These are phyloP conservation scores for Aspergillus fructus DNA, from an alignment of 2,329 filamentous ascomycete species.

Conservation along the genomic window DNA sequence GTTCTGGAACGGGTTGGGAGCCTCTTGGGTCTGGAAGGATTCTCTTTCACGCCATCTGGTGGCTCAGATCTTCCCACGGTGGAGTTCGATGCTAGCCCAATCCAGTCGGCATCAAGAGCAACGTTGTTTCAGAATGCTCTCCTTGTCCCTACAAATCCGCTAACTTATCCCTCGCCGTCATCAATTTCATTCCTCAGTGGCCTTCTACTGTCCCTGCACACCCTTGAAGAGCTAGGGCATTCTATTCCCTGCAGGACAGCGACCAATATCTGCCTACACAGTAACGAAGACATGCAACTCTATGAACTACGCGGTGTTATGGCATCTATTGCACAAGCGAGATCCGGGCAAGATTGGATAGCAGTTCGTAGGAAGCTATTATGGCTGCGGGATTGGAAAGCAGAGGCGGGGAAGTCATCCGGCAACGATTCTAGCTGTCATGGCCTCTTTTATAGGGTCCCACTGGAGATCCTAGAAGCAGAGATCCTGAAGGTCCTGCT, in stretches of 20 bases:
- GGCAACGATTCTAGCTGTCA: slow-evolving; percentile 35
- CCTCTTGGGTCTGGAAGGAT: slow-evolving; percentile 51
- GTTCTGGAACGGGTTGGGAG: slow-evolving; percentile 52
- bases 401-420: slow-evolving; percentile 22
- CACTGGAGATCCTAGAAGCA: slow-evolving; percentile 51
- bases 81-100: slow-evolving; percentile 28
- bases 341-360: slow-evolving; percentile 50
- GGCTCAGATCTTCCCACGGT: slow-evolving; percentile 29
- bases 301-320: slow-evolving; percentile 55
- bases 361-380: slow-evolving; percentile 51
- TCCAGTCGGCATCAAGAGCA: slow-evolving; percentile 39
- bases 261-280: slow-evolving; percentile 54
- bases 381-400: slow-evolving; percentile 63
- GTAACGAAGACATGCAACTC: slow-evolving; percentile 53
- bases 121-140: slow-evolving; percentile 45
- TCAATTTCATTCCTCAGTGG: slow-evolving; percentile 43
- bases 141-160: slow-evolving; percentile 36
- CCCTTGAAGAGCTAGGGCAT: slow-evolving; percentile 41
- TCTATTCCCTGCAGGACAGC: slow-evolving; percentile 35
- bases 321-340: slow-evolving; percentile 45
- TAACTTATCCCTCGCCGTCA: slow-evolving; percentile 41
- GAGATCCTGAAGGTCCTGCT: slow-evolving; percentile 59
- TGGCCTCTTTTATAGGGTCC: slow-evolving; percentile 51
- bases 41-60: slow-evolving; percentile 30
- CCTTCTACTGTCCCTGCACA: slow-evolving; percentile 41